Conservation (phyloP, 2,329 filamentous ascomycete species). For the Hypoxylon sp. region DNA sequence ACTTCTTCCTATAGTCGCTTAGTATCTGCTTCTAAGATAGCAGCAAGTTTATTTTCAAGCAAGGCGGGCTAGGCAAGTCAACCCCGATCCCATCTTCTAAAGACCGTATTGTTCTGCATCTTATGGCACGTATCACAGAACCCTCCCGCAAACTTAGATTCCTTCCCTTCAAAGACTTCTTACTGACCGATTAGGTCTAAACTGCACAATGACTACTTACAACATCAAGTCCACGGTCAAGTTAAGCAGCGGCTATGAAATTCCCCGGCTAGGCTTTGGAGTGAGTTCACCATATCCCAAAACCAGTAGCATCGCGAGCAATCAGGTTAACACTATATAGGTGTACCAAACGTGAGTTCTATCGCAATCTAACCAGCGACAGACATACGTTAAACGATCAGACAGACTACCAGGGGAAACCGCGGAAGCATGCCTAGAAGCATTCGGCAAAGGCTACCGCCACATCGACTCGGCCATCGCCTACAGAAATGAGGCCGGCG, state of each 20-base stretch:
- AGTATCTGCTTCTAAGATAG: background rate
- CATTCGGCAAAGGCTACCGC: constrained; percentile 64
- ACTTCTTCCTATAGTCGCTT: background rate
- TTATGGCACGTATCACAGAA: no score
- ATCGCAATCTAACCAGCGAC: background rate
- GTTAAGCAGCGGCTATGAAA: constrained; percentile 66
- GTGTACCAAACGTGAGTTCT: constrained; percentile 64
- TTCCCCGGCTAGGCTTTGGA: constrained; percentile 66
- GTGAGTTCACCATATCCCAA: constrained; percentile 54
- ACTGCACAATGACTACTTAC: constrained; percentile 60
- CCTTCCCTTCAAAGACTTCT: background rate
- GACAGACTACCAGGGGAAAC: constrained; percentile 53
- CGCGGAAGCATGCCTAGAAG: constrained; percentile 57
- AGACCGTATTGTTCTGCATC: background rate
- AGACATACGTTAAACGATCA: background rate
- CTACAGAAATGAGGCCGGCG: constrained; percentile 64
- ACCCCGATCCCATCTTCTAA: background rate
- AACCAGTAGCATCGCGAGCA: background rate
- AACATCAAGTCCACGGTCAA: constrained; percentile 62
- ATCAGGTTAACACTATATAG: constrained; percentile 49
- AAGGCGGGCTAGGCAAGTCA: constrained; percentile 13
- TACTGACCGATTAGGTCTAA: constrained; percentile 12
- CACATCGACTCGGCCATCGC: constrained; percentile 67
- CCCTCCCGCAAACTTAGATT: background rate
- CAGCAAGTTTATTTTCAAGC: background rate